phyloP scores from a whole-genome alignment of 345 rosid genomes.

The Sonneratia alba region DNA sequence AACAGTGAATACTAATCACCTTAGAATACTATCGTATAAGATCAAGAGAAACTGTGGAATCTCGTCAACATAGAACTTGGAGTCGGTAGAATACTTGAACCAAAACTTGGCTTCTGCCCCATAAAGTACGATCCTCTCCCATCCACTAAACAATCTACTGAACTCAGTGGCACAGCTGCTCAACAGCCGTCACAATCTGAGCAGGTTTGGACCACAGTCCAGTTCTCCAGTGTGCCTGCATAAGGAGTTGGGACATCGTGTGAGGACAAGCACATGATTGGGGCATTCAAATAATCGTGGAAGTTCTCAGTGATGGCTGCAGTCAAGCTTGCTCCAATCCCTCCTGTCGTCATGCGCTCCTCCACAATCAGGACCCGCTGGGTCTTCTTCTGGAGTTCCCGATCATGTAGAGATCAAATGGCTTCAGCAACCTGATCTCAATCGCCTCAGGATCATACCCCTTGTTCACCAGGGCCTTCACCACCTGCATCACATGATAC shows the following conservation, averaged over 20 bases:
- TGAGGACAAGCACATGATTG: constrained; percentile 77
- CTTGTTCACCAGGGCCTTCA: constrained; percentile 79
- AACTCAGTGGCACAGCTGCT: constrained; percentile 65
- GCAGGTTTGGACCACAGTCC: constrained; percentile 91
- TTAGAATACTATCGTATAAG: not conserved
- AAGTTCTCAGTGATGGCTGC: constrained; percentile 85
- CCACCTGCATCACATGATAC: constrained; percentile 96
- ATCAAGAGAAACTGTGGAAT: not conserved
- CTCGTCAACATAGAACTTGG: not conserved
- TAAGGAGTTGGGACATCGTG: constrained; percentile 95
- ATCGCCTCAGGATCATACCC: constrained; percentile 70
- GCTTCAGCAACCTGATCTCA: too few relatives aligned
- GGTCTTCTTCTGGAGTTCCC: too few relatives aligned
- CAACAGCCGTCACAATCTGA: constrained; percentile 86
- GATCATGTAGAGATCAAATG: too few relatives aligned
- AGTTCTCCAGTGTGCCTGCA: constrained; percentile 79
- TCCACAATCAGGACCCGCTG: constrained; percentile 39
- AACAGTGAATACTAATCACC: not conserved
- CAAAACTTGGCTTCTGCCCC: not conserved
- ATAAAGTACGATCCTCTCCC: not conserved
- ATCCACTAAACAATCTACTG: not conserved
- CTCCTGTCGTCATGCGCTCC: constrained; percentile 95
- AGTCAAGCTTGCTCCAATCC: constrained; percentile 88
- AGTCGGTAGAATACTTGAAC: not conserved
- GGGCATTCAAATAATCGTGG: constrained; percentile 86